A percentile compares a stretch with the other conserved stretches of the same genome.
These are phyloP conservation scores for Citrus inodora DNA, from an alignment of 345 rosid genomes.

Conservation along the genomic window DNA sequence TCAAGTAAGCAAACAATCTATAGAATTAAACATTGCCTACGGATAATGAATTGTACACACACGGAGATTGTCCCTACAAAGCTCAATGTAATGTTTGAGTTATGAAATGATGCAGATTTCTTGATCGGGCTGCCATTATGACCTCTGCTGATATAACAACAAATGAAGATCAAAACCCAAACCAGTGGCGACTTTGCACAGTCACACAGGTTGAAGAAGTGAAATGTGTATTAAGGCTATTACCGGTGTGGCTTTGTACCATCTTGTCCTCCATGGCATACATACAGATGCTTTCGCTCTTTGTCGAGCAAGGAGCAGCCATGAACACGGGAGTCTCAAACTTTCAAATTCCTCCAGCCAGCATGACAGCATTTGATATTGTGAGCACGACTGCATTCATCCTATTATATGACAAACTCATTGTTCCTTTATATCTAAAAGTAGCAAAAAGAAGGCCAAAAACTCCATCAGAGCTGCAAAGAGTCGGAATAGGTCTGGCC, in stretches of 20 bases:
- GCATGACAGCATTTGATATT: conserved; percentile 40
- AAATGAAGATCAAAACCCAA: conserved; percentile 2
- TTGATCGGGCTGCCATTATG: conserved; percentile 36
- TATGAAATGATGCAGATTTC: conserved; percentile 24
- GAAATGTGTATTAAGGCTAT: conserved; percentile 34
- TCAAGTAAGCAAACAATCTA: conserved; percentile 19
- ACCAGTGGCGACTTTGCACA: conserved; percentile 37
- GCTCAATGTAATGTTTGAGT: not conserved
- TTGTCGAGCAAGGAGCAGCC: conserved; percentile 47
- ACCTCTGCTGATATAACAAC: conserved; percentile 1
- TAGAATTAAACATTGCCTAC: too few species aligned
- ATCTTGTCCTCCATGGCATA: conserved; percentile 28
- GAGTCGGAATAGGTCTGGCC: conserved; percentile 30
- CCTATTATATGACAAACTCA: conserved; percentile 23
- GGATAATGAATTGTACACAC: not conserved
- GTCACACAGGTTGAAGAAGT: conserved; percentile 44
- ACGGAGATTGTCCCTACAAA: not conserved
- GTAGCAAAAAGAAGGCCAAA: conserved; percentile 25
- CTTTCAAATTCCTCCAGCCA: conserved; percentile 36
- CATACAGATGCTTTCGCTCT: conserved; percentile 32
- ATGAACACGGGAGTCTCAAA: conserved; percentile 22
- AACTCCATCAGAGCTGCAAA: conserved; percentile 24
- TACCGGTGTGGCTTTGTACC: conserved; percentile 40
- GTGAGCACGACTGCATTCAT: conserved; percentile 28
- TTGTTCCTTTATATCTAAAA: conserved; percentile 21